Evolutionary conservation across 805 yeast species (phyloP).

Genomic region (Lipomyces yamanashiensis): DNA sequence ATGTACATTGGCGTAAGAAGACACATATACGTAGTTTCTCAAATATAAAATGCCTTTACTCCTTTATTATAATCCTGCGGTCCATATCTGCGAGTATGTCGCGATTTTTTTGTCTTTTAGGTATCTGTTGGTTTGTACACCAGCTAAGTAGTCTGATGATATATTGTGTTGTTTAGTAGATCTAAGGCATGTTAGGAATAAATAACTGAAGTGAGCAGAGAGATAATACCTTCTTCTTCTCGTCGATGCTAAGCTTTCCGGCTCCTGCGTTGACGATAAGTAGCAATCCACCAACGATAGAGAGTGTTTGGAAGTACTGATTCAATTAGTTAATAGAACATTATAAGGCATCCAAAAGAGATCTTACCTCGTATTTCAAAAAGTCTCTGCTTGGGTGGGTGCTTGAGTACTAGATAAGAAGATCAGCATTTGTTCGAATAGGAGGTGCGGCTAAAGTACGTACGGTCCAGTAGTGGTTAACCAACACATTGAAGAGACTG

Average conservation of each 20-base stretch:
- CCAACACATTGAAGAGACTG: slow-evolving; percentile 72
- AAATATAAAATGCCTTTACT: not conserved
- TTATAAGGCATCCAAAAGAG: not conserved
- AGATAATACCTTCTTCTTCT: slow-evolving; percentile 77
- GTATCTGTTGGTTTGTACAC: too few relatives aligned
- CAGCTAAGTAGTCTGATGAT: too few relatives aligned
- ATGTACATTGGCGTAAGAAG: not conserved
- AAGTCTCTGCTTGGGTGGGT: slow-evolving; percentile 83
- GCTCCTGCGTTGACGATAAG: slow-evolving; percentile 95
- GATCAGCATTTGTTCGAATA: not conserved
- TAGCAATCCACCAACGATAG: slow-evolving; percentile 91
- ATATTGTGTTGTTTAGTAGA: too few relatives aligned
- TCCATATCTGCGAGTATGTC: not conserved
- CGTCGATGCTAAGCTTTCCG: slow-evolving; percentile 90
- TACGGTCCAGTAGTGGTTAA: slow-evolving; percentile 85
- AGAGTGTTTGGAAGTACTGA: slow-evolving; percentile 82
- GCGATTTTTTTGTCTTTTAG: not conserved
- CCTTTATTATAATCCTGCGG: too few relatives aligned
- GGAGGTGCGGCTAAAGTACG: not conserved
- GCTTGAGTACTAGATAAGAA: slow-evolving; percentile 50
- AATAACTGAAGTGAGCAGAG: not conserved
- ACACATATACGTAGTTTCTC: not conserved
- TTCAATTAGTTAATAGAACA: not conserved
- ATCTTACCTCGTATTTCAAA: slow-evolving; percentile 69
- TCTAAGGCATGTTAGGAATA: too few relatives aligned